phyloP scores from a whole-genome alignment of 257 asterid genomes.

The Ehretia macrophylla region DNA sequence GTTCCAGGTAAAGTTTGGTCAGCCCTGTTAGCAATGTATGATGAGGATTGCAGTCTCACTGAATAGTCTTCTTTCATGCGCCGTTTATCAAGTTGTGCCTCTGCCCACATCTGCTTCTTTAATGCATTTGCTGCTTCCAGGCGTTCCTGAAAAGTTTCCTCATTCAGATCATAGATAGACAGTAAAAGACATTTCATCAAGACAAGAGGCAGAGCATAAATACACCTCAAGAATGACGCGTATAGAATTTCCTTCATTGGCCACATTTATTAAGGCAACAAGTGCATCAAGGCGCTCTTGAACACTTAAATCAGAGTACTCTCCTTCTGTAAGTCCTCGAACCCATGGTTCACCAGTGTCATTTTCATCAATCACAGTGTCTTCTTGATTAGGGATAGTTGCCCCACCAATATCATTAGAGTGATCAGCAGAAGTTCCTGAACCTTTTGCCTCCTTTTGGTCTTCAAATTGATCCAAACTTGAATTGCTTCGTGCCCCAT shows the following conservation, averaged over 20 bases:
- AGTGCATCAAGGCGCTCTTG: slow-evolving; percentile 88
- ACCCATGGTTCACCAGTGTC: slow-evolving; percentile 70
- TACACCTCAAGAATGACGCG: slow-evolving; percentile 74
- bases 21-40: slow-evolving; percentile 22
- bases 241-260: slow-evolving; percentile 80
- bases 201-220: slow-evolving; percentile 10
- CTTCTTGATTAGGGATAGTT: slow-evolving; percentile 29
- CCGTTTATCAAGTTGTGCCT: slow-evolving; percentile 87
- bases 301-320: slow-evolving; percentile 59
- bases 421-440: slow-evolving; percentile 33
- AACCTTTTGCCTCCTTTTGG: slow-evolving; percentile 19
- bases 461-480: slow-evolving; percentile 26
- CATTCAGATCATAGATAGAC: slow-evolving; percentile 11
- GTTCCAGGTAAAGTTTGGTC: slow-evolving; percentile 25
- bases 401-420: slow-evolving; percentile 12
- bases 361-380: slow-evolving; percentile 44
- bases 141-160: slow-evolving; percentile 64
- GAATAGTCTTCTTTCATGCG: slow-evolving; percentile 70
- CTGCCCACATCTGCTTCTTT: slow-evolving; percentile 97
- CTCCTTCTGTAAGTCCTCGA: slow-evolving; percentile 81
- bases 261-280: slow-evolving; percentile 66
- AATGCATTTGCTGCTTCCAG: slow-evolving; percentile 90
- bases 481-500: slow-evolving; percentile 14
- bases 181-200: background rate
- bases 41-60: slow-evolving; percentile 37